Base-by-base conservation (phyloP, 1,284 basidiomycete genomes). In the Ganoderma meredithae region DNA sequence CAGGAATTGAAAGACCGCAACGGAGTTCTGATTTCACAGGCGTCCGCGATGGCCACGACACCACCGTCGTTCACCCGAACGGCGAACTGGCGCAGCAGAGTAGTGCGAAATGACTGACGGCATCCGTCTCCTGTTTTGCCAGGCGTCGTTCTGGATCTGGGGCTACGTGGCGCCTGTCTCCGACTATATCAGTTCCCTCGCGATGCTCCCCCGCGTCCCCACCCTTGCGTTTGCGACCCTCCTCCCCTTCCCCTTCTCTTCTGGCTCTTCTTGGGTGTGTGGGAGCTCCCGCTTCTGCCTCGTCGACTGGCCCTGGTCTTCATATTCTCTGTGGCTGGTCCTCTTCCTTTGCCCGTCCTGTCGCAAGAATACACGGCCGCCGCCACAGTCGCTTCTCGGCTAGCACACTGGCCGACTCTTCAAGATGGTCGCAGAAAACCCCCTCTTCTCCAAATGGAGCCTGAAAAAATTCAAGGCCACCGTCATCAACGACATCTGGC, bases 401-500 rank as follows among this genome's bases (percentile, higher is more conserved):
- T 47, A 36, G 13, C 43, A 55, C 41, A 31, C 39, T 33, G 27
- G 27, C 44, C 41, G 36, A 2, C 2, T n/a, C 43, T 25, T 40
- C 47, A 53, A 56, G 27, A 79, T 79, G 78, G 76, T 77, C 60
- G 73, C 78, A 8, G 58, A 72, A 44, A 78, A 77, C 62, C 76
- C 78, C 13, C 72, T 78, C n/a, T 78, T 79, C 70, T 65, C 69
- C n/a, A 75, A 73, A 64, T 72, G 69, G 65, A 75, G 71, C 59
- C 62, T 83, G 62, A 86, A 85, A 75, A 86, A 85, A 73, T 87
- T 89, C 76, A 81, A 86, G 70, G 87, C 88, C 5, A 90, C 88
- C 0, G 86, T 90, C 68, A 80, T 89, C 61, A 88, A 88, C 74
- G 88, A 89, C 74, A 87, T 89, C 25, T 90, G 87, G 87, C 87